Base-by-base conservation (phyloP, 2,329 filamentous ascomycete genomes). In the Fonsecaea monophora region DNA sequence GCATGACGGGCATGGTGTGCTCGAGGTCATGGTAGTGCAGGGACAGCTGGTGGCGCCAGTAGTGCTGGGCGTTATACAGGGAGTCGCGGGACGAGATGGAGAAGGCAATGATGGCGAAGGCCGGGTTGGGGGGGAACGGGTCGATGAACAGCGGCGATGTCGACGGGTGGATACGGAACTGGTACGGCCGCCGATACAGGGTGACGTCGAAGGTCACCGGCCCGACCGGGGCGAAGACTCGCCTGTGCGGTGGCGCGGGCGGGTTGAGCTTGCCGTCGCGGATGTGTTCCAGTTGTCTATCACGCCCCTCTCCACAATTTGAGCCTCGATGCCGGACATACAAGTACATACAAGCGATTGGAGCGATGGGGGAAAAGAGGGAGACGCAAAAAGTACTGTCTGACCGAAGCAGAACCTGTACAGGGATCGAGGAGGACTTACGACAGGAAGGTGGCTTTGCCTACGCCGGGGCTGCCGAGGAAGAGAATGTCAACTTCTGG, bases 401-500 rank as follows among this genome's bases (percentile, higher is more conserved):
- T 25, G 25, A 3, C 25, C 25, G 25, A 25, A 25, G 25, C 25
- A 25, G 25, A 25, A 25, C 25, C 3, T 3, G 25, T 3, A 25
- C 25, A 25, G 25, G 25, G 25, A 25, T 2, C 25, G 25, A 25
- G 50, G 32, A 35, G 9, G 40, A 63, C 65, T 64, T 67, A 70
- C 68, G 66, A 68, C 68, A 89, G 76, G 69, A 89, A 88, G 9
- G 85, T 87, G 59, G 86, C 86, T 77, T 89, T 89, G 65, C 87
- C 87, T 54, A 87, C 85, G 59, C 83, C 85, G 42, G 82, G 74
- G 66, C 88, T 86, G 60, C 87, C 87, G 2, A 89, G 78, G 15
- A 89, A 78, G 6, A 89, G 79, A 58, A 89, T 82, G 30, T 78
- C 81, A 42, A 85, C 70, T 13, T 65, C 60, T 6, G 68, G 68